Evolutionary conservation across 148 eudicot genomes (phyloP).

Genomic region (Arbutus unedo): DNA sequence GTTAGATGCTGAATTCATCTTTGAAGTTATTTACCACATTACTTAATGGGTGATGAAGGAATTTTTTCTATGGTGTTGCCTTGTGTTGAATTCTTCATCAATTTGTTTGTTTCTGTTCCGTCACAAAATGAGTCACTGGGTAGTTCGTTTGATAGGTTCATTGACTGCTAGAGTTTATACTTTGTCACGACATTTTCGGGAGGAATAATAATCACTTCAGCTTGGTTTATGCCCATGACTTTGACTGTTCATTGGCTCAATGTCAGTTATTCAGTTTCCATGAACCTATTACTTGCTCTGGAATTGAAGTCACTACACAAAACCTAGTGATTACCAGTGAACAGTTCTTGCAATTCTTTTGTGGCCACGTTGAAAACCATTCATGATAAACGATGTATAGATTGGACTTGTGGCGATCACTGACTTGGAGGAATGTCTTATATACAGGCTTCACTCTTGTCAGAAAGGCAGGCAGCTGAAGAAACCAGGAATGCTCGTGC

Average conservation of each 20-base stretch:
- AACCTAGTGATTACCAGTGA: neutral
- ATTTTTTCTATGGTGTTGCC: neutral
- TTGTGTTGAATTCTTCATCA: neutral
- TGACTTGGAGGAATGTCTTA: conserved; percentile 14
- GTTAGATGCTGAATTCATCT: conserved; percentile 2
- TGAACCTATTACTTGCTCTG: neutral
- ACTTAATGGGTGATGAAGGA: neutral
- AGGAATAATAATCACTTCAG: neutral
- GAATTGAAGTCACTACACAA: neutral
- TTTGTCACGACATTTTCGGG: neutral
- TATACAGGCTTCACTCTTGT: conserved; percentile 48
- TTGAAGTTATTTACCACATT: neutral
- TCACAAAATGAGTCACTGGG: neutral
- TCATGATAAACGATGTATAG: neutral
- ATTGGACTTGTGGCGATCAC: neutral
- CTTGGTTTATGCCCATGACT: neutral
- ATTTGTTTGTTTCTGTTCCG: neutral
- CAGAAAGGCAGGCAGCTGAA: conserved; percentile 62
- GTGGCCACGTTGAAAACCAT: neutral
- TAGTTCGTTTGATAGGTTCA: neutral
- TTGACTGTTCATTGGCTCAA: conserved; percentile 2
- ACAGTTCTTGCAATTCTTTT: neutral
- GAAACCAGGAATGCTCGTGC: conserved; percentile 48
- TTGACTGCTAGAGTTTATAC: neutral
- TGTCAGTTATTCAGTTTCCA: neutral